A percentile compares a stretch with the other conserved stretches of the same genome.
phyloP scores from a whole-genome alignment of 192 early-diverging fungal species.

The Backusella psychrophila region DNA sequence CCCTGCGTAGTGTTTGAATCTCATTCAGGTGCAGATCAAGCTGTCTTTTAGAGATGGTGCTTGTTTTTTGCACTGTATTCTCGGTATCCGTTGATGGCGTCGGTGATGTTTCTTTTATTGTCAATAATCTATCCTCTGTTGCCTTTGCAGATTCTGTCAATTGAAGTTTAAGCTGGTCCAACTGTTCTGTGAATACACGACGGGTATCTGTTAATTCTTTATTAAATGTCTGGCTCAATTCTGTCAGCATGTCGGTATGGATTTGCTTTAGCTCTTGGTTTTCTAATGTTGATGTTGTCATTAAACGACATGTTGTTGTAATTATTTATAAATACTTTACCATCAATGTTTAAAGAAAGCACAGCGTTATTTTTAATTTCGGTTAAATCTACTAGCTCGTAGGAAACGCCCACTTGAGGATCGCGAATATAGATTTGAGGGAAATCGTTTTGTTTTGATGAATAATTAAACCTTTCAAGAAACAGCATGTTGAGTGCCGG shows the following conservation, averaged over 20 bases:
- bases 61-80: background rate
- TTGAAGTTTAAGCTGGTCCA: background rate
- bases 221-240: background rate
- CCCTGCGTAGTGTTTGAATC: conserved; percentile 46
- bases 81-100: background rate
- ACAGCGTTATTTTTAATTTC: conserved; percentile 61
- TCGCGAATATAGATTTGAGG: conserved; percentile 71
- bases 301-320: no score
- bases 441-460: conserved; percentile 59
- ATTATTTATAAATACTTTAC: conserved; percentile 27
- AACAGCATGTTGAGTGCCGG: conserved; percentile 67
- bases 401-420: conserved; percentile 46
- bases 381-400: conserved; percentile 62
- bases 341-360: conserved; percentile 50
- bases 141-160: background rate
- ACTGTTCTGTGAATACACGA: background rate
- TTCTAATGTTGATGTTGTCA: background rate
- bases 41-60: background rate
- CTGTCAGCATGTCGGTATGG: background rate
- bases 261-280: conserved; percentile 2
- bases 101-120: background rate
- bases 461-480: conserved; percentile 68
- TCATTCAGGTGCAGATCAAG: conserved; percentile 42
- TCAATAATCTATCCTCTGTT: background rate
- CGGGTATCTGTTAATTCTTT: conserved; percentile 9